Percentiles rank a stretch among this genome's conserved stretches.
phyloP scores from a whole-genome alignment of 2,329 filamentous ascomycete genomes.

The Tolypocladium pustulatum region DNA sequence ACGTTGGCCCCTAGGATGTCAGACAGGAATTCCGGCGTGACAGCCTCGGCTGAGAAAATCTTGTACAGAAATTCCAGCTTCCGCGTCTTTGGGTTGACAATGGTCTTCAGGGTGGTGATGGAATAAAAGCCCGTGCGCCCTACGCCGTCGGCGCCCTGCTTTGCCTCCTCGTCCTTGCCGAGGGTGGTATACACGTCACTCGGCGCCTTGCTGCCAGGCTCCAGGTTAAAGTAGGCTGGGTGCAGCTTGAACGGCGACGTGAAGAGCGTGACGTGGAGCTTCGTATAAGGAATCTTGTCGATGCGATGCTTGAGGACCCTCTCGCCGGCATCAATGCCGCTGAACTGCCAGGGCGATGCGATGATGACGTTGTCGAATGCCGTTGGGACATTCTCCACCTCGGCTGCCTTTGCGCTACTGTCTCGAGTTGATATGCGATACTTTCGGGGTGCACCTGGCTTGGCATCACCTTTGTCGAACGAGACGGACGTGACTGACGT shows the following conservation, averaged over 20 bases:
- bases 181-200: slow-evolving; percentile 77
- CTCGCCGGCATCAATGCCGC: slow-evolving; percentile 53
- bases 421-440: slow-evolving; percentile 34
- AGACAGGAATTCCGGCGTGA: slow-evolving; percentile 43
- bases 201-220: slow-evolving; percentile 48
- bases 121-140: slow-evolving; percentile 77
- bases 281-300: slow-evolving; percentile 74
- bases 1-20: slow-evolving; percentile 38
- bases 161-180: slow-evolving; percentile 41
- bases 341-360: slow-evolving; percentile 74
- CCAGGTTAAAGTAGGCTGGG: slow-evolving; percentile 60
- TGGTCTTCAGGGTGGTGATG: slow-evolving; percentile 60
- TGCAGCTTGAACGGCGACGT: slow-evolving; percentile 65
- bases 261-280: slow-evolving; percentile 83
- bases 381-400: slow-evolving; percentile 31
- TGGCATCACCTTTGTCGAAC: slow-evolving; percentile 32
- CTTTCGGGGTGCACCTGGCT: slow-evolving; percentile 26
- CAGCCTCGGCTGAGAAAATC: slow-evolving; percentile 48
- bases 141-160: slow-evolving; percentile 44
- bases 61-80: slow-evolving; percentile 51
- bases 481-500: slow-evolving; percentile 55
- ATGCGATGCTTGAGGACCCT: slow-evolving; percentile 59
- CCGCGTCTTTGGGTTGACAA: slow-evolving; percentile 48
- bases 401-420: slow-evolving; percentile 7
- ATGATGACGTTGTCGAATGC: slow-evolving; percentile 73